These are phyloP conservation scores for Luvunga scandens DNA, from an alignment of 345 rosid genomes.

Conservation along the genomic window DNA sequence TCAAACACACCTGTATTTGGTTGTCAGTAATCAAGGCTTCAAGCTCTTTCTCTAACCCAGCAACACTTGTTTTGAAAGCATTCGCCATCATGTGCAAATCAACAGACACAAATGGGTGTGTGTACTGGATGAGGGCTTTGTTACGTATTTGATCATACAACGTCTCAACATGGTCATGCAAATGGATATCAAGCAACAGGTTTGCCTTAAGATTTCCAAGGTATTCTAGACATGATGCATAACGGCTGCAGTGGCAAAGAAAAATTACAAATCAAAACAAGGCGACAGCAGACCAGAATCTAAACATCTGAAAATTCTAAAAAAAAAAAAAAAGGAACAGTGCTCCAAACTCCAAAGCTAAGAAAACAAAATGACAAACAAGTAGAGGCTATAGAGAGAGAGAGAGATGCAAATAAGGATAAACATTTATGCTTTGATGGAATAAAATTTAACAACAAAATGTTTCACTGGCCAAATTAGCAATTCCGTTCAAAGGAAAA, in stretches of 20 bases:
- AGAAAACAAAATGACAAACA: not conserved
- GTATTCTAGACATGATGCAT: slow-evolving; percentile 90
- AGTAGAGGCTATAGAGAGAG: not conserved
- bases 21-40: slow-evolving; percentile 88
- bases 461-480: not conserved
- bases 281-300: not conserved
- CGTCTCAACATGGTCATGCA: slow-evolving; percentile 85
- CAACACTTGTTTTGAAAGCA: slow-evolving; percentile 89
- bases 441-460: not conserved
- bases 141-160: slow-evolving; percentile 88
- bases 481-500: not conserved
- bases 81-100: slow-evolving; percentile 94
- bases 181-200: slow-evolving; percentile 85
- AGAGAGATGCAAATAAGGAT: not conserved
- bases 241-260: slow-evolving; percentile 57
- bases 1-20: slow-evolving; percentile 77
- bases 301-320: not conserved
- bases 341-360: not conserved
- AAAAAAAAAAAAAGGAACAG: too few relatives aligned
- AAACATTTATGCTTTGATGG: not conserved
- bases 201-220: slow-evolving; percentile 85
- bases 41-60: slow-evolving; percentile 84
- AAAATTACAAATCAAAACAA: not conserved
- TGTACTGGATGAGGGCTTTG: slow-evolving; percentile 95
- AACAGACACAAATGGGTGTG: slow-evolving; percentile 96